These are phyloP conservation scores for Colletotrichum cordylinicola DNA, from an alignment of 2,329 filamentous ascomycete species.

Conservation along the genomic window DNA sequence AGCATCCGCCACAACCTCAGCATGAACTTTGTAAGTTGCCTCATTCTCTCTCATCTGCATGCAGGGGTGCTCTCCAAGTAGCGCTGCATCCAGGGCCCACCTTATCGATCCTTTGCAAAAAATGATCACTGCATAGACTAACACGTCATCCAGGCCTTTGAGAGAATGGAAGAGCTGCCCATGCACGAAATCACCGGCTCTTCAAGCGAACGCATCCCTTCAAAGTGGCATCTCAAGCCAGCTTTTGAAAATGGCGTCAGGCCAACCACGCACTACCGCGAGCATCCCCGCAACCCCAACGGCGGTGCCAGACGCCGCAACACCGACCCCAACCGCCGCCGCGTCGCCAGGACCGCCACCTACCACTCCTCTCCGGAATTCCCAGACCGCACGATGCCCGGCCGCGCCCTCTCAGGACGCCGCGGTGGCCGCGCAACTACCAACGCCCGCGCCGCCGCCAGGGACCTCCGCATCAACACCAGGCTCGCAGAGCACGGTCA, in stretches of 20 bases:
- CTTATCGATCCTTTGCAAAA: neutral
- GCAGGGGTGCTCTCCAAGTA: neutral
- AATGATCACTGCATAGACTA: neutral
- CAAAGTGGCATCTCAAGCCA: conserved; percentile 78
- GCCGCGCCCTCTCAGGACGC: conserved; percentile 35
- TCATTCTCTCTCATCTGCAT: neutral
- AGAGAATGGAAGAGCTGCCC: conserved; percentile 54
- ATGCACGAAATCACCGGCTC: neutral
- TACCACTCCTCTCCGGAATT: conserved; percentile 26
- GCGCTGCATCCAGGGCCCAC: neutral
- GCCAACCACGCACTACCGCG: conserved; percentile 78
- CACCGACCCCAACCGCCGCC: neutral
- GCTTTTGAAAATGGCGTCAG: conserved; percentile 77
- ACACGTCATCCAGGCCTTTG: conserved; percentile 38
- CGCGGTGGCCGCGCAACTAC: conserved; percentile 38
- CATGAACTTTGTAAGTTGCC: conserved; percentile 84
- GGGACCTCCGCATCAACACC: neutral
- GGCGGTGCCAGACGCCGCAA: neutral
- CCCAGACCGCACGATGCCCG: conserved; percentile 30
- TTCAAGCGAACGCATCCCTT: conserved; percentile 58
- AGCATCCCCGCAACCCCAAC: neutral
- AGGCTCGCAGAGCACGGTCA: neutral
- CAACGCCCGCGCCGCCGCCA: conserved; percentile 12
- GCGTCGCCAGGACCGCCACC: conserved; percentile 13
- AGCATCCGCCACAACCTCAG: conserved; percentile 95